Evolutionary conservation across 78 protist genomes (phyloP).

Genomic region (Isochrysis galbana): DNA sequence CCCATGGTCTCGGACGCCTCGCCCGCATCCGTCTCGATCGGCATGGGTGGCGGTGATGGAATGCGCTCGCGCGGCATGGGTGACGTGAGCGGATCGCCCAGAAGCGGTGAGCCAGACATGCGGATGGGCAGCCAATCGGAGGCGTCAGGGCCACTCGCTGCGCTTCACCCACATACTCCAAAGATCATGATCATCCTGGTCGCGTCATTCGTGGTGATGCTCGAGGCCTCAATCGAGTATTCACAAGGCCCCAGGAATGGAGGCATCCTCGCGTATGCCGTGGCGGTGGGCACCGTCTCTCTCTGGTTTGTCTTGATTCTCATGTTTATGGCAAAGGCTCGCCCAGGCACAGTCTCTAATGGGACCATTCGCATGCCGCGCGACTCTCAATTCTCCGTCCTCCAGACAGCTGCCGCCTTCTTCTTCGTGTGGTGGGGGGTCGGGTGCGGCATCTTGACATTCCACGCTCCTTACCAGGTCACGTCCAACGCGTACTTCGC

Average conservation of each 20-base stretch:
- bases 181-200: not conserved
- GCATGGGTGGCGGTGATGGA: not conserved
- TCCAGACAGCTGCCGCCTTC: too few species aligned
- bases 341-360: not conserved
- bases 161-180: not conserved
- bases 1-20: not conserved
- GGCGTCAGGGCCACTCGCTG: not conserved
- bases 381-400: too few species aligned
- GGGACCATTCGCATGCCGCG: not conserved
- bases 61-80: not conserved
- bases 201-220: not conserved
- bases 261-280: not conserved
- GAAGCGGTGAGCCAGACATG: not conserved
- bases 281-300: not conserved
- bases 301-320: not conserved
- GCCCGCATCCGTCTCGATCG: not conserved
- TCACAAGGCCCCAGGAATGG: too few species aligned
- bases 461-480: not conserved
- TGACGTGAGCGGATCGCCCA: not conserved
- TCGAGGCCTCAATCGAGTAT: not conserved
- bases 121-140: not conserved
- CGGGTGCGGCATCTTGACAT: not conserved
- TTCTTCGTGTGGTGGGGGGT: not conserved
- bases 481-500: not conserved
- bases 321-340: not conserved